Percentiles rank a stretch among this genome's conserved stretches.
Evolutionary conservation across 495 filamentous ascomycete genomes (phyloP).

Genomic region (Aspergillus indologenus): DNA sequence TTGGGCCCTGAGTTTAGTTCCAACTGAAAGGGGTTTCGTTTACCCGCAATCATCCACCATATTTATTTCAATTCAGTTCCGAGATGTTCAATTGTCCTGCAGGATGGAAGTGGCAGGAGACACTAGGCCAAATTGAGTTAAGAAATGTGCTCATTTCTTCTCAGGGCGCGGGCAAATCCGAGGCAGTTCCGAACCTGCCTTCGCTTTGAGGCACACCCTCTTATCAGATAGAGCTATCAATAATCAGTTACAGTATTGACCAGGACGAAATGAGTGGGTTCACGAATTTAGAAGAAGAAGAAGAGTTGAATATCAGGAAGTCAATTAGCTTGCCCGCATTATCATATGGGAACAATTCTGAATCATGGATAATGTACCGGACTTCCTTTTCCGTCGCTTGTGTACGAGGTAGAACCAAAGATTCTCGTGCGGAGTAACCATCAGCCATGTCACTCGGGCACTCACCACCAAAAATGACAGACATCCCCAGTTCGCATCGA

Average conservation of each 20-base stretch:
- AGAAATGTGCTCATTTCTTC: constrained; percentile 35
- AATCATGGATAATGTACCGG: background rate
- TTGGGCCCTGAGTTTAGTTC: background rate
- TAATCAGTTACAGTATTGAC: too few species aligned
- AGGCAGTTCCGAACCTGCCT: background rate
- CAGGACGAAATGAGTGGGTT: too few species aligned
- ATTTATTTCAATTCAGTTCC: too few species aligned
- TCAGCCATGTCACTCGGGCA: background rate
- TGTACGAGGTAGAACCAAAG: background rate
- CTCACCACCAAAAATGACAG: background rate
- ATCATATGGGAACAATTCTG: too few species aligned
- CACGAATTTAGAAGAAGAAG: too few species aligned
- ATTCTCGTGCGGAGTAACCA: background rate
- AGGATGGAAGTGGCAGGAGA: background rate
- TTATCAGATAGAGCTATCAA: background rate
- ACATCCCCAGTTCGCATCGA: background rate
- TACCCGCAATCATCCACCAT: too few species aligned
- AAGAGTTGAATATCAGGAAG: too few species aligned
- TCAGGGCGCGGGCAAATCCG: constrained; percentile 14
- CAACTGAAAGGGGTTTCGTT: too few species aligned
- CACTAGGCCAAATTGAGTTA: constrained; percentile 22
- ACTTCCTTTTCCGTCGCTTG: background rate
- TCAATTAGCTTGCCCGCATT: too few species aligned
- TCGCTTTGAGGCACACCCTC: background rate
- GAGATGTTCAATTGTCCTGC: too few species aligned